Evolutionary conservation across 2,329 filamentous ascomycete genomes (phyloP).

Genomic region (Alternaria sp.): DNA sequence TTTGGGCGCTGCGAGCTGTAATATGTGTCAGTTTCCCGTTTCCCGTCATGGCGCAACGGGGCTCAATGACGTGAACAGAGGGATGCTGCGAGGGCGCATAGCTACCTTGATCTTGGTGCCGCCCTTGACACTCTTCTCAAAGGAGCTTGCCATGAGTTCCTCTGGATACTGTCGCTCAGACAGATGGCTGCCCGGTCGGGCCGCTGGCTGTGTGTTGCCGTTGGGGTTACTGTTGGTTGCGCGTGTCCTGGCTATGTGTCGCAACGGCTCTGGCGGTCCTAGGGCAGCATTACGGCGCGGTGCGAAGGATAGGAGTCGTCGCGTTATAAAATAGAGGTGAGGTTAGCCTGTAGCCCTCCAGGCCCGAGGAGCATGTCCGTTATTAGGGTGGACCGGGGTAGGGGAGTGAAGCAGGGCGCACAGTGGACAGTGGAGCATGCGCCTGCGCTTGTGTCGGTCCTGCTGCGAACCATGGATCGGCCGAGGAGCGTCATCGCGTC

Average conservation of each 20-base stretch:
- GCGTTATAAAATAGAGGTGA: slow-evolving; percentile 29
- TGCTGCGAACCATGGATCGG: slow-evolving; percentile 29
- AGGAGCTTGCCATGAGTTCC: slow-evolving; percentile 77
- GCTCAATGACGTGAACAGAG: neutral
- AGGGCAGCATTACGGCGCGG: slow-evolving; percentile 42
- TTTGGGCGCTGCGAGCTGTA: slow-evolving; percentile 90
- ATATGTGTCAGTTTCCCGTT: slow-evolving; percentile 26
- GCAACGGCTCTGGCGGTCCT: slow-evolving; percentile 30
- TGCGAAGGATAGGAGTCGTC: slow-evolving; percentile 28
- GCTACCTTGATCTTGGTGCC: slow-evolving; percentile 94
- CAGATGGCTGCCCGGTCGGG: slow-evolving; percentile 25
- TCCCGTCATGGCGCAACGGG: slow-evolving; percentile 21
- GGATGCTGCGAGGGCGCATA: slow-evolving; percentile 16
- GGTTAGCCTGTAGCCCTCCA: slow-evolving; percentile 22
- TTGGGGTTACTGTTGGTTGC: slow-evolving; percentile 17
- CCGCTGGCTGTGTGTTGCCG: slow-evolving; percentile 24
- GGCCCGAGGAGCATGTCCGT: slow-evolving; percentile 27
- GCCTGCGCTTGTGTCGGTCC: slow-evolving; percentile 11
- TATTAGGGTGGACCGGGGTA: slow-evolving; percentile 25
- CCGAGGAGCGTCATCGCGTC: slow-evolving; percentile 20
- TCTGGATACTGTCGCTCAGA: slow-evolving; percentile 23
- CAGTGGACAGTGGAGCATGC: slow-evolving; percentile 29
- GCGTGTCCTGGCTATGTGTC: slow-evolving; percentile 20
- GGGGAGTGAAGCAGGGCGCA: slow-evolving; percentile 27
- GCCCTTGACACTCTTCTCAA: slow-evolving; percentile 99